These are phyloP conservation scores for Zalaria sp. DNA, from an alignment of 2,329 filamentous ascomycete genomes.

Conservation along the genomic window DNA sequence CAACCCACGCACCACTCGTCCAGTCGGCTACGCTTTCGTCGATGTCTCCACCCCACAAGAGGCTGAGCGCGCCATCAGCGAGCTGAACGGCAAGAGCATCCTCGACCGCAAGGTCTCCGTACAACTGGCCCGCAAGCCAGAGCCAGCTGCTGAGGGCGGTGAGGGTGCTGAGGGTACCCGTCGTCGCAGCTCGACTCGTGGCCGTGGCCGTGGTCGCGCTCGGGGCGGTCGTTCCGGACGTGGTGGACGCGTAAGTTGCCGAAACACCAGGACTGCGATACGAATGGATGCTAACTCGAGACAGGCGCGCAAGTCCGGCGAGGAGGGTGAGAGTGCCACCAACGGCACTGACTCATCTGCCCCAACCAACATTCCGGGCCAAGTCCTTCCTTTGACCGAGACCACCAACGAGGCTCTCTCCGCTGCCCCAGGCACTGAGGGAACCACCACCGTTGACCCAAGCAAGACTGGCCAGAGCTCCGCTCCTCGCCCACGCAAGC, in stretches of 20 bases:
- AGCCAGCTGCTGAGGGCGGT: slow-evolving; percentile 66
- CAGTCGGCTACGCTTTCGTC: slow-evolving; percentile 97
- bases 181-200: slow-evolving; percentile 41
- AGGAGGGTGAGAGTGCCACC: slow-evolving; percentile 22
- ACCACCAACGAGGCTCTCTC: slow-evolving; percentile 41
- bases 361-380: slow-evolving; percentile 37
- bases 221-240: slow-evolving; percentile 46
- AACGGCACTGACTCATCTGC: slow-evolving; percentile 28
- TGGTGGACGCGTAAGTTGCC: slow-evolving; percentile 52
- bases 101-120: slow-evolving; percentile 98
- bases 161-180: slow-evolving; percentile 56
- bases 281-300: slow-evolving; percentile 24
- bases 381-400: slow-evolving; percentile 35
- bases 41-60: slow-evolving; percentile 89
- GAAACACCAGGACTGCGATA: slow-evolving; percentile 1
- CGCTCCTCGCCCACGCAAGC: slow-evolving; percentile 46
- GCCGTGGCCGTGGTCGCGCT: slow-evolving; percentile 42
- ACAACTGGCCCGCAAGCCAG: slow-evolving; percentile 94
- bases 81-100: slow-evolving; percentile 95
- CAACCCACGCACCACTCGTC: slow-evolving; percentile 96
- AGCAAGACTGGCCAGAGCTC: slow-evolving; percentile 29
- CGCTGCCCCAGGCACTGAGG: slow-evolving; percentile 35
- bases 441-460: slow-evolving; percentile 25
- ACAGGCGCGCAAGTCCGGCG: slow-evolving; percentile 5
- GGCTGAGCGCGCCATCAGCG: slow-evolving; percentile 86